phyloP scores from a whole-genome alignment of 108 stramenopile genomes.

The Skeletonema tropicum region DNA sequence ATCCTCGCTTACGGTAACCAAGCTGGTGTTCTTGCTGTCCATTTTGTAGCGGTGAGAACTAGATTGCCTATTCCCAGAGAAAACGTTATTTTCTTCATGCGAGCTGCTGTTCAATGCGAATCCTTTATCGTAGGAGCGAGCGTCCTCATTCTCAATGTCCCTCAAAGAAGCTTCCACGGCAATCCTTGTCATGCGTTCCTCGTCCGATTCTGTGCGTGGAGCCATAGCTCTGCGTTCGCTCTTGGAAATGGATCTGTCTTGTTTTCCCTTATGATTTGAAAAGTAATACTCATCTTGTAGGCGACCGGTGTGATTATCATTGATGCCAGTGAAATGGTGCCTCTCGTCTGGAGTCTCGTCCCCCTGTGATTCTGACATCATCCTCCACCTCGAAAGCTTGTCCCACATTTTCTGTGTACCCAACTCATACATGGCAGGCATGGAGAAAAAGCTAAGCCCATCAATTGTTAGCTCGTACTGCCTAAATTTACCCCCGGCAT shows the following conservation, averaged over 20 bases:
- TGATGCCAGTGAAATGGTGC: not conserved
- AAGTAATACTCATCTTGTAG: slow-evolving; percentile 48
- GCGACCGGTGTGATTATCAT: slow-evolving; percentile 22
- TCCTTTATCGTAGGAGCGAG: not conserved
- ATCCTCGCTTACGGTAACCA: slow-evolving; percentile 39
- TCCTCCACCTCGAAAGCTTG: slow-evolving; percentile 38
- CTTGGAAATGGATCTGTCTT: slow-evolving; percentile 16
- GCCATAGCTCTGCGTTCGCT: slow-evolving; percentile 39
- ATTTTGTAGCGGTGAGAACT: slow-evolving; percentile 5
- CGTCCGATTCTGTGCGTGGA: slow-evolving; percentile 36
- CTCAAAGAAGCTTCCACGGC: slow-evolving; percentile 39
- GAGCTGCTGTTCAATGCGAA: not conserved
- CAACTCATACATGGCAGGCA: slow-evolving; percentile 85
- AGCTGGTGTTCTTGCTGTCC: slow-evolving; percentile 13
- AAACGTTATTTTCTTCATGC: slow-evolving; percentile 13
- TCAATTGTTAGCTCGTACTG: slow-evolving; percentile 88
- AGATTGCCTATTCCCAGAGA: slow-evolving; percentile 1
- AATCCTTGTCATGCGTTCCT: slow-evolving; percentile 40
- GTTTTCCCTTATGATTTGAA: slow-evolving; percentile 12
- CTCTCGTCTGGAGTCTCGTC: not conserved
- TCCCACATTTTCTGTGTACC: slow-evolving; percentile 50
- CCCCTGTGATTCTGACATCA: slow-evolving; percentile 16
- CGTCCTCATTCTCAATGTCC: slow-evolving; percentile 22
- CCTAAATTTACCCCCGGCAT: slow-evolving; percentile 62
- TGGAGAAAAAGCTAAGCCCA: slow-evolving; percentile 76